Base-by-base conservation (phyloP, 2,329 filamentous ascomycete genomes). In the Paraphoma chrysanthemicola region DNA sequence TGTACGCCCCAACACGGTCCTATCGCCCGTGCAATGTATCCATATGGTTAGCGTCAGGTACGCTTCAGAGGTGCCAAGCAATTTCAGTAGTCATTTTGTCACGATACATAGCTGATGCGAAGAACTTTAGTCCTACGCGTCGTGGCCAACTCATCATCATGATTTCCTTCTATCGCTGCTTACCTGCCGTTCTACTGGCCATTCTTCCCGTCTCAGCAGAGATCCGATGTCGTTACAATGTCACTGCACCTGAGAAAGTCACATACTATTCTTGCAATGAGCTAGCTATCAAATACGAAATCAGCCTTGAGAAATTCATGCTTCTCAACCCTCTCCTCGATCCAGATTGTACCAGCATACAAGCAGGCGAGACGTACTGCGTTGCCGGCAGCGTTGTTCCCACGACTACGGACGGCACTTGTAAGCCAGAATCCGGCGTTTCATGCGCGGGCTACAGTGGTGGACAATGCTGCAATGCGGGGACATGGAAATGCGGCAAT, bases 381-480 rank as follows among this genome's bases (percentile, higher is more conserved):
- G 44, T 47, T 33, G 44, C 44, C 1, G 44, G 44, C 3, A 33
- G 44, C 33, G 12, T 23, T 7, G 44, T 47, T 33, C 18, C 28
- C 12, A 30, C 23, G 43, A 11, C 43, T 45, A 23, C 23, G 23
- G 23, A 23, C 23, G 23, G 23, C 23, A 11, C 28, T 28, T 29
- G 9, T 28, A 11, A 29, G 18, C 23, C 28, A 14, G 30, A 23
- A 5, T 31, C 44, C 8, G 14, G 10, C 4, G 11, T 46, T 3
- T n/a, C 28, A 30, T 14, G 10, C 30, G 10, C 10, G 29, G 8
- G 23, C 17, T n/a, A 45, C 23, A 33, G 23, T 10, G 33, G 36
- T 10, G 38, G 38, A 31, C 47, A 51, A 38, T 77, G 72, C 63
- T 77, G 73, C 57, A 76, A 76, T 56, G 56, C 67, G 62, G 66